Evolutionary conservation across 208 protist species (phyloP).

Genomic region (Trypanosomatidae sp.): DNA sequence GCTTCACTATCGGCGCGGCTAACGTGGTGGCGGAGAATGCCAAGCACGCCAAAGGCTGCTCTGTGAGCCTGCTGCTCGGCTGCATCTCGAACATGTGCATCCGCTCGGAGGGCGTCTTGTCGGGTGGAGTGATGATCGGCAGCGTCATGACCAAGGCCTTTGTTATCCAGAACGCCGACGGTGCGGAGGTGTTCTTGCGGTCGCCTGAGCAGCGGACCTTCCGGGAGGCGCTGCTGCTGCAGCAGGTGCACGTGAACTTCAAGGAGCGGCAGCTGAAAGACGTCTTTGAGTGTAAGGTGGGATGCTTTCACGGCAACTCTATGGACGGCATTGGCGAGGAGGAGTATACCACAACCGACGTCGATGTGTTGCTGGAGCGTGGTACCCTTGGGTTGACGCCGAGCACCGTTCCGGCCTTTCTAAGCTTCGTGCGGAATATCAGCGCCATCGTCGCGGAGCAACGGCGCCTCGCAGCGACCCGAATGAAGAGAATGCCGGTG

Average conservation of each 20-base stretch:
- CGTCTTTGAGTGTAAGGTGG: conserved; percentile 75
- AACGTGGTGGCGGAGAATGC: conserved; percentile 35
- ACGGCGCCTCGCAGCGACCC: conserved; percentile 31
- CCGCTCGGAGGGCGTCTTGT: conserved; percentile 79
- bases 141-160: conserved; percentile 52
- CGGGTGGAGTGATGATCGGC: conserved; percentile 58
- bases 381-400: conserved; percentile 74
- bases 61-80: conserved; percentile 30
- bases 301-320: conserved; percentile 31
- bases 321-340: conserved; percentile 83
- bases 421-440: conserved; percentile 54
- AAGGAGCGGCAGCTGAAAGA: conserved; percentile 91
- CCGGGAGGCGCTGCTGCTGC: conserved; percentile 43
- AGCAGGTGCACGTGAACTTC: conserved; percentile 60
- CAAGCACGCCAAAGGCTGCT: conserved; percentile 15
- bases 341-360: conserved; percentile 43
- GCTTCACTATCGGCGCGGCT: conserved; percentile 45
- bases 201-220: conserved; percentile 70
- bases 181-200: conserved; percentile 35
- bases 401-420: conserved; percentile 66
- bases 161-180: conserved; percentile 54
- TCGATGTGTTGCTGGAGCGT: conserved; percentile 41
- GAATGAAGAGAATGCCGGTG: conserved; percentile 21
- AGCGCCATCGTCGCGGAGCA: conserved; percentile 61
- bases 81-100: conserved; percentile 43